Percentiles rank a stretch among this genome's conserved stretches.
These are phyloP conservation scores for Penicillium diatomitis DNA, from an alignment of 495 filamentous ascomycete species.

Conservation along the genomic window DNA sequence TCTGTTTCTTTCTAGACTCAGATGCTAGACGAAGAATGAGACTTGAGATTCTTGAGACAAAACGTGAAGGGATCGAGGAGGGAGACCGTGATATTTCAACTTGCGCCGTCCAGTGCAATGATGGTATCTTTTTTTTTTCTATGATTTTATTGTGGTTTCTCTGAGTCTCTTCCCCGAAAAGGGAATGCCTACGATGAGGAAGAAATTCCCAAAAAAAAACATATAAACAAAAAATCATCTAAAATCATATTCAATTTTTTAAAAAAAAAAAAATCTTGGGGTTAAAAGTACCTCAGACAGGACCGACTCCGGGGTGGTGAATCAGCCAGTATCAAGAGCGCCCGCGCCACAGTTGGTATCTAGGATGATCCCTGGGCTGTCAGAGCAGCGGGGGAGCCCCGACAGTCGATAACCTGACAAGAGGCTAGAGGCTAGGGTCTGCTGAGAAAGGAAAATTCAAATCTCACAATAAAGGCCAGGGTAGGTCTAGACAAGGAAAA, in stretches of 20 bases:
- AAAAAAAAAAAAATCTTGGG: not conserved
- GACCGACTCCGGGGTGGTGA: not conserved
- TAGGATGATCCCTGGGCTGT: constrained; percentile 29
- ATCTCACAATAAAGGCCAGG: not conserved
- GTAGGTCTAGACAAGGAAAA: too few relatives aligned
- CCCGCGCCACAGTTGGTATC: constrained; percentile 2
- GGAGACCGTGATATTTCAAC: constrained; percentile 11
- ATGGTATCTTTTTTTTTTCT: not conserved
- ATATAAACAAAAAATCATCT: not conserved
- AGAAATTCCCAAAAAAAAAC: too few relatives aligned
- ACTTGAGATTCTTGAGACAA: not conserved
- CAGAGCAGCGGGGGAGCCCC: constrained; percentile 18
- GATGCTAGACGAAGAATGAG: not conserved
- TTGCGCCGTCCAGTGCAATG: constrained; percentile 2
- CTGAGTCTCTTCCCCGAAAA: too few relatives aligned
- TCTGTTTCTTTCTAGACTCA: too few relatives aligned
- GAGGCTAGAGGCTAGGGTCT: not conserved
- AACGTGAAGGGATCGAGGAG: not conserved
- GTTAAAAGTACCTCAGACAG: not conserved
- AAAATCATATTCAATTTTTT: not conserved
- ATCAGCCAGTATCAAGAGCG: constrained; percentile 2
- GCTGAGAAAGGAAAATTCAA: not conserved
- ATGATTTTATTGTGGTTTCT: too few relatives aligned
- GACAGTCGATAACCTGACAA: not conserved
- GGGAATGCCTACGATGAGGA: too few relatives aligned